Base-by-base conservation (phyloP, 345 rosid genomes). In the Cardamine resedifolia region DNA sequence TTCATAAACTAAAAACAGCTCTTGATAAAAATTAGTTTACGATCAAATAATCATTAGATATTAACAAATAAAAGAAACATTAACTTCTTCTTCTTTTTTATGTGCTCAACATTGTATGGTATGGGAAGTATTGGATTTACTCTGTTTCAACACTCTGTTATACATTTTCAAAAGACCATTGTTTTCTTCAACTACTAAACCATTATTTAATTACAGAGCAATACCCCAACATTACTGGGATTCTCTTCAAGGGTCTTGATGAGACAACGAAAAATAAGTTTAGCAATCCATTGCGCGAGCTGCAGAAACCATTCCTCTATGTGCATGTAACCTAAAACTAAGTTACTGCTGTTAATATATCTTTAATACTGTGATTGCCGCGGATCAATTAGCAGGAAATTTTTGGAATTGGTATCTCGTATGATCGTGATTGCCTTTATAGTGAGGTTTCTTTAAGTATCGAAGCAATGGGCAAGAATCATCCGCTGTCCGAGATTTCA, bases 291-390 rank as follows among this genome's bases (percentile, higher is more conserved):
- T 19, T 88, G 36, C 8, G 3, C 10, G 92, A 75, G 96, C 97
- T 43, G 99, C 97, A 79, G 99, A 96, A 82, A 88, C 97, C 99
- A 95, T 95, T 78, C 98, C 97, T 55, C 90, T 90, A 68, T 91
- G 99, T 3, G 99, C 97, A 52, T 39, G 5, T 91, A 95, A 58
- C 99, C 97, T 81, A 95, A 84, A 73, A 95, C 84, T 81, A 91
- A 83, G 97, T 91, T 50, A 86, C 99, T 23, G 99, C 97, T 41
- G 99, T 95, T 38, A 95, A 79, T 41, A 96, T 95, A 66, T 95
- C 99, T 82, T 91, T 95, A 59, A 91, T 91, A 85, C 99, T 84
- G 66, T 95, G 97, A 31, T 92, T 91, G 59, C 96, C 96, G 36
- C 97, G 96, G 73, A 95, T 95, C 84, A 91, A 81, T 45, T 45